Evolutionary conservation across 2,329 filamentous ascomycete genomes (phyloP).

Genomic region (Dendrostoma leiphaemia): DNA sequence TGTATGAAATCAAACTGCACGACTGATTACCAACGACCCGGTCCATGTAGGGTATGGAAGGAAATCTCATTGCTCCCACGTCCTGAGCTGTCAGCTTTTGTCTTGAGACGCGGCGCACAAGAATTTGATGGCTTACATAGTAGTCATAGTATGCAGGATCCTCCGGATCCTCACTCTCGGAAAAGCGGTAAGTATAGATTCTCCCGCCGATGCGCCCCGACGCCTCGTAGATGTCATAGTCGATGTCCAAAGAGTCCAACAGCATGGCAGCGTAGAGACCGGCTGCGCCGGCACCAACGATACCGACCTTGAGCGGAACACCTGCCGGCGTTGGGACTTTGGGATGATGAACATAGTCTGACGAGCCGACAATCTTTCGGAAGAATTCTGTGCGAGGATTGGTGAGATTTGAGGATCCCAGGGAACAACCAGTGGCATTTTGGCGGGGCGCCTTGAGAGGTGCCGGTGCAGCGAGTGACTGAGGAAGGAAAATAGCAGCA

Average conservation of each 20-base stretch:
- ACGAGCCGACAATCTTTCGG: slow-evolving; percentile 15
- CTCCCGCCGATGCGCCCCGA: slow-evolving; percentile 33
- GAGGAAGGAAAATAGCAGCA: neutral
- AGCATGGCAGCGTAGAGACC: slow-evolving; percentile 35
- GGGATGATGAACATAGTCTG: slow-evolving; percentile 18
- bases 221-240: slow-evolving; percentile 37
- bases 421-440: neutral
- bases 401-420: neutral
- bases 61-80: slow-evolving; percentile 41
- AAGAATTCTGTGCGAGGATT: slow-evolving; percentile 23
- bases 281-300: slow-evolving; percentile 35
- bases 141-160: slow-evolving; percentile 29
- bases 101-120: too few relatives aligned
- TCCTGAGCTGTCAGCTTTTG: slow-evolving; percentile 24
- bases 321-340: slow-evolving; percentile 13
- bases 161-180: slow-evolving; percentile 19
- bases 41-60: slow-evolving; percentile 31
- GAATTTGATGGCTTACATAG: slow-evolving; percentile 21
- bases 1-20: slow-evolving; percentile 24
- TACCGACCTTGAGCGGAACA: slow-evolving; percentile 28
- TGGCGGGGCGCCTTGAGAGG: neutral
- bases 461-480: neutral
- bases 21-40: slow-evolving; percentile 22
- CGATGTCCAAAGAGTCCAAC: slow-evolving; percentile 30
- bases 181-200: slow-evolving; percentile 34